Evolutionary conservation across 2,329 filamentous ascomycete species (phyloP).

Genomic region (Apiospora arundinis): DNA sequence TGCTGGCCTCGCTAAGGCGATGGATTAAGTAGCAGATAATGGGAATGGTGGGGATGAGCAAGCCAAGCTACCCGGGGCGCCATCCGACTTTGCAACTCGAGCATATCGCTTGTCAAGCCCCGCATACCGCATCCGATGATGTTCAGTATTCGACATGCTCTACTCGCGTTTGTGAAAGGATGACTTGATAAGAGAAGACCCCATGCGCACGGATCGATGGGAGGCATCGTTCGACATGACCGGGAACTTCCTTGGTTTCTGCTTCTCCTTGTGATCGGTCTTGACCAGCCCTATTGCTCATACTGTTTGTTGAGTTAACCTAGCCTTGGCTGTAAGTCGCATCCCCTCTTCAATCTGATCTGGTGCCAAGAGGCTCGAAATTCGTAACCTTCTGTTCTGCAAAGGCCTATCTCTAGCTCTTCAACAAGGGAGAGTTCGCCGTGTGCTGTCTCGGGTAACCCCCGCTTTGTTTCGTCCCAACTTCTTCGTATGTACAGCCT

Average conservation of each 20-base stretch:
- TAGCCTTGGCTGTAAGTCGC: background rate
- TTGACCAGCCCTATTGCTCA: background rate
- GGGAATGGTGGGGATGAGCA: background rate
- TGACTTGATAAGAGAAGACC: background rate
- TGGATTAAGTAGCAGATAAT: background rate
- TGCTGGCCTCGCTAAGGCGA: background rate
- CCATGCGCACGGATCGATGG: background rate
- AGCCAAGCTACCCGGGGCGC: background rate
- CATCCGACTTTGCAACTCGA: background rate
- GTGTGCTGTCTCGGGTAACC: background rate
- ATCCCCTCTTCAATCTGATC: background rate
- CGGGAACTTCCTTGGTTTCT: background rate
- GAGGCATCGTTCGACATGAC: background rate
- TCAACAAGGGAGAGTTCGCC: background rate
- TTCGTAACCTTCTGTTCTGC: background rate
- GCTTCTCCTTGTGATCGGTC: background rate
- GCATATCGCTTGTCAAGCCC: background rate
- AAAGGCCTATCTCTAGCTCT: background rate
- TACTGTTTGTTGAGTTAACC: background rate
- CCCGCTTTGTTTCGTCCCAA: slow-evolving; percentile 1
- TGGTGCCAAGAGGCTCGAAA: background rate
- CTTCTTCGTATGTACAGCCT: background rate
- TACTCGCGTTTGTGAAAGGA: background rate
- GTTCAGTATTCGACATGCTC: too few relatives aligned
- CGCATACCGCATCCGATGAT: background rate